phyloP scores from a whole-genome alignment of 768 basidiomycete species.

The Lyophyllum atratum region DNA sequence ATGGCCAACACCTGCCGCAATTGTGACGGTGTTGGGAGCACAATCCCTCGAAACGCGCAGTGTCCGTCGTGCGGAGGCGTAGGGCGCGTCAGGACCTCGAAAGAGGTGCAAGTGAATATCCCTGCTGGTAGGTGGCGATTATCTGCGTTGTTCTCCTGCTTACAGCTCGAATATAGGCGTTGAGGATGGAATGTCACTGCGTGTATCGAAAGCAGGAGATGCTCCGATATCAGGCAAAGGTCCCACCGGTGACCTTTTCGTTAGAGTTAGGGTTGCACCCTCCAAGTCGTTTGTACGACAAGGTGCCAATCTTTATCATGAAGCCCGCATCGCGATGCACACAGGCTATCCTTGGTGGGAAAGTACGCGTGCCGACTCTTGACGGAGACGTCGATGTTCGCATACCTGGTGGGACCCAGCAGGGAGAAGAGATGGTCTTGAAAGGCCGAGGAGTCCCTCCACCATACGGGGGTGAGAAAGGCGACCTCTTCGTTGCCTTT shows the following conservation, averaged over 20 bases:
- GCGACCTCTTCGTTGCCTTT: slow-evolving; percentile 91
- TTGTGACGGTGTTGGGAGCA: slow-evolving; percentile 82
- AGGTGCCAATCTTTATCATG: slow-evolving; percentile 88
- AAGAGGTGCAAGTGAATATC: slow-evolving; percentile 78
- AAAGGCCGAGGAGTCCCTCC: slow-evolving; percentile 81
- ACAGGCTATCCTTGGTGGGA: slow-evolving; percentile 91
- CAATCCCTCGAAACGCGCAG: slow-evolving; percentile 74
- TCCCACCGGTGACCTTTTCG: slow-evolving; percentile 78
- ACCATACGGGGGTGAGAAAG: slow-evolving; percentile 59
- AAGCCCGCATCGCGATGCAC: slow-evolving; percentile 88
- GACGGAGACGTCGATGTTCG: slow-evolving; percentile 96
- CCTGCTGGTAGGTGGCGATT: slow-evolving; percentile 68
- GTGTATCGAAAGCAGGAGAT: slow-evolving; percentile 81
- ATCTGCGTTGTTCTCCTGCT: slow-evolving; percentile 6
- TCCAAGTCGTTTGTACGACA: slow-evolving; percentile 89
- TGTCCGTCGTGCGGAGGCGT: slow-evolving; percentile 84
- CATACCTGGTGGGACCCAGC: slow-evolving; percentile 91
- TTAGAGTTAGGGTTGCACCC: slow-evolving; percentile 81
- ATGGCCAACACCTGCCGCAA: slow-evolving; percentile 90
- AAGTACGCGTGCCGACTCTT: slow-evolving; percentile 88
- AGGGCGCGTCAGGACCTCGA: slow-evolving; percentile 83
- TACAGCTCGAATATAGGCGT: slow-evolving; percentile 56
- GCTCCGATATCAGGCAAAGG: slow-evolving; percentile 81
- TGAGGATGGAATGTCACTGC: slow-evolving; percentile 93
- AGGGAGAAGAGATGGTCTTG: slow-evolving; percentile 95